Conservation (phyloP, 2,329 filamentous ascomycete species). For the Sphaerulina musiva region DNA sequence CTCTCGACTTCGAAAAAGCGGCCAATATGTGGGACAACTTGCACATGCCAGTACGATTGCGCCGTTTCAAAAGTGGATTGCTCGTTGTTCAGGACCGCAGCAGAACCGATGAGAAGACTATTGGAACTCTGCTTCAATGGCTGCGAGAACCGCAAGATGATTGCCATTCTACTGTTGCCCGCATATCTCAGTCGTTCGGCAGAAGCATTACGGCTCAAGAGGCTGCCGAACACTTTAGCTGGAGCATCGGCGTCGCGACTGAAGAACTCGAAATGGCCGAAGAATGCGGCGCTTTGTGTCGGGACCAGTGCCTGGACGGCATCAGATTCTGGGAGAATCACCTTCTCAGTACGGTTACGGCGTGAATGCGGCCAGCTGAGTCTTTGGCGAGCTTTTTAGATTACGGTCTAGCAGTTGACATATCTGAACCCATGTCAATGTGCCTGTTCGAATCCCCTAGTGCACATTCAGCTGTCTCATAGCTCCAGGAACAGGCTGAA, state of each 20-base stretch:
- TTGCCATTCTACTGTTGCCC: slow-evolving; percentile 48
- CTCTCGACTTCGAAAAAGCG: slow-evolving; percentile 84
- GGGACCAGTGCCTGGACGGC: slow-evolving; percentile 87
- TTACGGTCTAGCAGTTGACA: too few species aligned
- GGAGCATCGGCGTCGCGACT: slow-evolving; percentile 92
- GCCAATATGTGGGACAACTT: slow-evolving; percentile 82
- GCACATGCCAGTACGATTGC: slow-evolving; percentile 74
- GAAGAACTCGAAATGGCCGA: slow-evolving; percentile 98
- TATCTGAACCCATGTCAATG: too few species aligned
- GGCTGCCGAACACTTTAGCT: slow-evolving; percentile 81
- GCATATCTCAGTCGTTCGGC: slow-evolving; percentile 74
- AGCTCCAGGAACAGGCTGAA: too few species aligned
- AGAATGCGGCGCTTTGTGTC: slow-evolving; percentile 76
- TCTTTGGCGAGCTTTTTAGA: neutral
- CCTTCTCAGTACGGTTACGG: slow-evolving; percentile 14
- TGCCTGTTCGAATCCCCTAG: too few species aligned
- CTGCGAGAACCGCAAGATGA: slow-evolving; percentile 49
- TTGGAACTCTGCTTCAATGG: slow-evolving; percentile 70
- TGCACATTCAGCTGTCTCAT: too few species aligned
- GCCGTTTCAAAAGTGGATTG: slow-evolving; percentile 88
- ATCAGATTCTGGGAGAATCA: slow-evolving; percentile 86
- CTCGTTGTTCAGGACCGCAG: slow-evolving; percentile 86
- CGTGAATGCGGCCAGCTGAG: neutral
- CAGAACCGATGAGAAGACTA: slow-evolving; percentile 83
- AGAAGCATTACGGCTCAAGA: slow-evolving; percentile 85